phyloP scores from a whole-genome alignment of 306 rosid species.

The Lathyrus aphaca region DNA sequence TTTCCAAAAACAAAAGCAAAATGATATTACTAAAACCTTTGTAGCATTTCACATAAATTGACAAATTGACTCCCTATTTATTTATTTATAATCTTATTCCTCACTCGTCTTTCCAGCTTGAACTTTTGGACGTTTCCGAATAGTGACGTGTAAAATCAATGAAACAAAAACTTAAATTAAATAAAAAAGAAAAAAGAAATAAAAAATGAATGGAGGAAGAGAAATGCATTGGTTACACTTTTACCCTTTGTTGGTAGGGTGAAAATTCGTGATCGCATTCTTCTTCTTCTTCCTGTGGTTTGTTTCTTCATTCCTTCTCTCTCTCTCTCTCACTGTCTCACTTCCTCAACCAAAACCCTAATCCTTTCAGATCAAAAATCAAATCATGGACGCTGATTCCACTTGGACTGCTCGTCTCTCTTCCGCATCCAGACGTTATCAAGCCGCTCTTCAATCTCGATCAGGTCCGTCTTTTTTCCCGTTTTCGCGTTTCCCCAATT shows the following conservation, averaged over 20 bases:
- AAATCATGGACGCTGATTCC: slow-evolving; percentile 76
- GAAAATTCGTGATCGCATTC: slow-evolving; percentile 33
- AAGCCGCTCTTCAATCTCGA: slow-evolving; percentile 80
- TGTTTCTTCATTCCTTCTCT: background rate
- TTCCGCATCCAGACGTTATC: slow-evolving; percentile 72
- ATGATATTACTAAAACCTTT: background rate
- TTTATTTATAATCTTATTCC: background rate
- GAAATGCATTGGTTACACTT: background rate
- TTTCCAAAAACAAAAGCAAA: too few relatives aligned
- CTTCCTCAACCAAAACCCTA: slow-evolving; percentile 40
- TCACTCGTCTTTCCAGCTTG: slow-evolving; percentile 27
- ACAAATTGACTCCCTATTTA: background rate
- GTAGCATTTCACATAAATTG: background rate
- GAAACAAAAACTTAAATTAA: background rate
- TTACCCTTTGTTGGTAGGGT: slow-evolving; percentile 24
- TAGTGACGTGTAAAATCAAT: slow-evolving; percentile 27
- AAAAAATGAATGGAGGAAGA: slow-evolving; percentile 39
- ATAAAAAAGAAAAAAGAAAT: background rate
- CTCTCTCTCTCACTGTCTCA: background rate
- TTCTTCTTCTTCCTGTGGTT: background rate
- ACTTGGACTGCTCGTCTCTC: slow-evolving; percentile 85
- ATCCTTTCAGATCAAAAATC: slow-evolving; percentile 36
- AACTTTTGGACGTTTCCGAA: slow-evolving; percentile 30
- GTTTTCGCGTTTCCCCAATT: background rate
- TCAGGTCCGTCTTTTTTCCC: slow-evolving; percentile 53